Evolutionary conservation across 176 grass and related monocot species (phyloP).

Genomic region (Aegilops umbellulata): DNA sequence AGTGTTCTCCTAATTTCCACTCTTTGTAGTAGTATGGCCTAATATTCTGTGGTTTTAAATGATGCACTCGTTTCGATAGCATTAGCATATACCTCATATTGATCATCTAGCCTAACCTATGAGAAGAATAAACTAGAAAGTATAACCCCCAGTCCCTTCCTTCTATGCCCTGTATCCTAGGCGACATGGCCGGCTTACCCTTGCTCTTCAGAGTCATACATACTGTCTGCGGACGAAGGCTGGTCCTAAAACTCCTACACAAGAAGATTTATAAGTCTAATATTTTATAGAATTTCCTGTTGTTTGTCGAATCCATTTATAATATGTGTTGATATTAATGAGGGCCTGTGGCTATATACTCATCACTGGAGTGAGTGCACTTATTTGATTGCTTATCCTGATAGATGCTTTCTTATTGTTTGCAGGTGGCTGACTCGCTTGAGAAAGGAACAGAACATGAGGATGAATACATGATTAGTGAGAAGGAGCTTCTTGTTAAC

Average conservation of each 20-base stretch:
- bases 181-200: too few relatives aligned
- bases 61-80: not conserved
- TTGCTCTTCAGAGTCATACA: not conserved
- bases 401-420: slow-evolving; percentile 30
- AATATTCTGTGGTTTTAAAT: not conserved
- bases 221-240: too few relatives aligned
- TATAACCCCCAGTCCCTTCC: too few relatives aligned
- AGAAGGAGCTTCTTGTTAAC: slow-evolving; percentile 98
- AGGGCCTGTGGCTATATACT: not conserved
- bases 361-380: not conserved
- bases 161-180: not conserved
- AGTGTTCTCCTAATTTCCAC: not conserved
- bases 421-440: slow-evolving; percentile 92
- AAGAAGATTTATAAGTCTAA: not conserved
- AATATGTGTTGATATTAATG: not conserved
- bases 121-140: too few relatives aligned
- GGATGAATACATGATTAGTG: slow-evolving; percentile 99
- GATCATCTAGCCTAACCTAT: too few relatives aligned
- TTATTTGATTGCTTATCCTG: slow-evolving; percentile 22
- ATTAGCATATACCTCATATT: too few relatives aligned
- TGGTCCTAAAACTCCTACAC: not conserved
- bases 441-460: slow-evolving; percentile 99
- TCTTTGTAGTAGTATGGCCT: not conserved
- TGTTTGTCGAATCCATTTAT: not conserved
- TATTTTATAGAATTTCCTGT: not conserved